These are phyloP conservation scores for Dysphania ambrosioides DNA, from an alignment of 148 eudicot species.

Conservation along the genomic window DNA sequence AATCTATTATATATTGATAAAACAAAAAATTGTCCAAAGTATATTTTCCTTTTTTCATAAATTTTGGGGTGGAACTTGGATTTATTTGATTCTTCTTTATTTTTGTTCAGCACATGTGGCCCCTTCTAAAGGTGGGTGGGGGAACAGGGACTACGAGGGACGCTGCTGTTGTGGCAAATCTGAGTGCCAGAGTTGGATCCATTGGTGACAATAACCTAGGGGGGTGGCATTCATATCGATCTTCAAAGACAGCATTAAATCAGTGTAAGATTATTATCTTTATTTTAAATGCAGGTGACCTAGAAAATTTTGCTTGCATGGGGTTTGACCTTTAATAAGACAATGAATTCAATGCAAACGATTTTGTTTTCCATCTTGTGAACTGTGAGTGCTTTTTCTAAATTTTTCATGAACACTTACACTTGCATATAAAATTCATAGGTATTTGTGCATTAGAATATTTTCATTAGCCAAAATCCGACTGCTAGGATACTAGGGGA, in stretches of 20 bases:
- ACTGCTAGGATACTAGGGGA: not conserved
- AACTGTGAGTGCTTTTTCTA: no score
- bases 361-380: no score
- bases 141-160: constrained; percentile 55
- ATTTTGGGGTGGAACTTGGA: not conserved
- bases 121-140: constrained; percentile 76
- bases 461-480: not conserved
- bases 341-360: no score
- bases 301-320: no score
- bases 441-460: not conserved
- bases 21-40: not conserved
- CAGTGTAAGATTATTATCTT: constrained; percentile 55
- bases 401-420: not conserved
- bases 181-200: constrained; percentile 97
- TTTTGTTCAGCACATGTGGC: constrained; percentile 81
- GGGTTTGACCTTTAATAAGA: no score
- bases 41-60: not conserved
- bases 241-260: constrained; percentile 90
- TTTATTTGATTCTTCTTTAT: not conserved
- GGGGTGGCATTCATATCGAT: constrained; percentile 96
- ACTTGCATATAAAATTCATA: not conserved
- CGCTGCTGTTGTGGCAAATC: constrained; percentile 68
- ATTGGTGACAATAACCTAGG: constrained; percentile 82
- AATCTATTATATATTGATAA: no score
- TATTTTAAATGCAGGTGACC: no score